Conservation (phyloP, 2,329 filamentous ascomycete species). For the Stagonosporopsis chrysanthemi region DNA sequence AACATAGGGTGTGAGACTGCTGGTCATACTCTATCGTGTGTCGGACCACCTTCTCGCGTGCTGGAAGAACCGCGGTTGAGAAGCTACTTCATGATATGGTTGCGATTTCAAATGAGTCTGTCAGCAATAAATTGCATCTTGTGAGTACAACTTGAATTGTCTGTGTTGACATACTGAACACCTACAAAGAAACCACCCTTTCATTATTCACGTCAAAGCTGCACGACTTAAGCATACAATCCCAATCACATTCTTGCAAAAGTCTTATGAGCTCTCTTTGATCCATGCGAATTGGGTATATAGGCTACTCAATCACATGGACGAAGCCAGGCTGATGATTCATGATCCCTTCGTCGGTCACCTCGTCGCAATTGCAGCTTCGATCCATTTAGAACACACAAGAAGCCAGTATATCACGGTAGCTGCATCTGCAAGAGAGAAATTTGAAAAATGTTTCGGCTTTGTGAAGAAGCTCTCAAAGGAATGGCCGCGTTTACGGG, state of each 20-base stretch:
- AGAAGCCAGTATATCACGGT: conserved; percentile 13
- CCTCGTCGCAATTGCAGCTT: conserved; percentile 16
- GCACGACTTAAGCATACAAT: background rate
- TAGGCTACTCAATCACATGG: conserved; percentile 14
- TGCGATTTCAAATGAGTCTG: conserved; percentile 7
- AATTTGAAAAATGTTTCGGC: conserved; percentile 8
- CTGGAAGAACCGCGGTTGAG: conserved; percentile 6
- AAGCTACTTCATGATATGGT: conserved; percentile 13
- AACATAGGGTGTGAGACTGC: conserved; percentile 10
- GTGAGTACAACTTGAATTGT: background rate
- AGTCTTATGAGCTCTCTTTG: conserved; percentile 16
- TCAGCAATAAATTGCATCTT: conserved; percentile 11
- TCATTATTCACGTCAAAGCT: conserved; percentile 16
- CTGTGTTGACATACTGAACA: conserved; percentile 3
- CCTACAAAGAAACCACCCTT: conserved; percentile 16
- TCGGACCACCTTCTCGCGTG: conserved; percentile 13
- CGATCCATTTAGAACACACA: conserved; percentile 17
- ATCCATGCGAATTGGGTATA: conserved; percentile 18
- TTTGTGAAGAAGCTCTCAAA: conserved; percentile 11
- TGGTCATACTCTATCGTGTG: conserved; percentile 3
- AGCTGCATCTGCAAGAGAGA: conserved; percentile 9
- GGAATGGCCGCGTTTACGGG: conserved; percentile 15
- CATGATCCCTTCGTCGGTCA: conserved; percentile 18
- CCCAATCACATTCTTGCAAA: conserved; percentile 16
- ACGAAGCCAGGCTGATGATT: conserved; percentile 8